Evolutionary conservation across 2,329 filamentous ascomycete species (phyloP).

Genomic region (Plectosphaerella plurivora): DNA sequence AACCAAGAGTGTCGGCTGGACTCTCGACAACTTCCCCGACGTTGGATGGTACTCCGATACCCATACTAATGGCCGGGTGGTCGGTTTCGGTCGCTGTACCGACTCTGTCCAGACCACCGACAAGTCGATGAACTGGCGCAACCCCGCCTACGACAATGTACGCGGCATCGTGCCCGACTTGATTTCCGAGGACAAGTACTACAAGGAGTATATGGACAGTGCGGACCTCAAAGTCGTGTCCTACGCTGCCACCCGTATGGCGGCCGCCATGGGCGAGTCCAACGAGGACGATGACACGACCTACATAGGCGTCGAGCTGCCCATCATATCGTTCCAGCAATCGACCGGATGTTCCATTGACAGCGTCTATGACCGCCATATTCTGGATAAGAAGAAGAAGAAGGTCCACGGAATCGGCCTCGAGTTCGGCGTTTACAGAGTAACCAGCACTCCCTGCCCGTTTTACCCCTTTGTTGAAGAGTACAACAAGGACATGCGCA

Average conservation of each 20-base stretch:
- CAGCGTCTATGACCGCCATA: neutral
- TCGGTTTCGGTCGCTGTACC: slow-evolving; percentile 46
- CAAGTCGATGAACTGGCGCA: slow-evolving; percentile 39
- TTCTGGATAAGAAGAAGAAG: slow-evolving; percentile 1
- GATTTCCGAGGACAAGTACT: slow-evolving; percentile 7
- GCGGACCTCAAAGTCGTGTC: neutral
- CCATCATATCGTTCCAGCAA: too few relatives aligned
- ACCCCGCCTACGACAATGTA: slow-evolving; percentile 38
- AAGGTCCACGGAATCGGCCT: neutral
- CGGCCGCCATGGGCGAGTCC: neutral
- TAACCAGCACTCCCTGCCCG: neutral
- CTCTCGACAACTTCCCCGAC: slow-evolving; percentile 40
- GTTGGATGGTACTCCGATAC: slow-evolving; percentile 47
- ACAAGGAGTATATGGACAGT: slow-evolving; percentile 30
- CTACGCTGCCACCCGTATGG: neutral
- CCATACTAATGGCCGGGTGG: slow-evolving; percentile 41
- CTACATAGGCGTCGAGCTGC: neutral
- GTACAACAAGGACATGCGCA: neutral
- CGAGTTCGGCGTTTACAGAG: neutral
- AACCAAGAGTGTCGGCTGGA: slow-evolving; percentile 41
- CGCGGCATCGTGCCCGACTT: slow-evolving; percentile 34
- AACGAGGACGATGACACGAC: neutral
- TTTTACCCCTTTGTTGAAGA: neutral
- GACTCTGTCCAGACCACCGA: slow-evolving; percentile 38
- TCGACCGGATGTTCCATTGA: neutral